These are phyloP conservation scores for Lodderomyces margitis DNA, from an alignment of 1,139 yeast genomes.

Conservation along the genomic window DNA sequence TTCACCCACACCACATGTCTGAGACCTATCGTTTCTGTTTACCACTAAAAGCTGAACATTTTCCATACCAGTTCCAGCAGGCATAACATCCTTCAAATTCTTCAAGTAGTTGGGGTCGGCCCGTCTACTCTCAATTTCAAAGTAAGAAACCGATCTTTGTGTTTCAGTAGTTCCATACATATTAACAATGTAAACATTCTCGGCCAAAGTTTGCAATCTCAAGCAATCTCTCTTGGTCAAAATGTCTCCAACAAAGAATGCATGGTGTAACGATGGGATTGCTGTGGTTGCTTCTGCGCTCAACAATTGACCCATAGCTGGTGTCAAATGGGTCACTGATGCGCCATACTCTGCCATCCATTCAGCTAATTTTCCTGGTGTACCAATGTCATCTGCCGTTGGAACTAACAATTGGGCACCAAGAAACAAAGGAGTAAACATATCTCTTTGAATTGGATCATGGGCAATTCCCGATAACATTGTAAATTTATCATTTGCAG, in stretches of 20 bases:
- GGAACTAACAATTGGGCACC: conserved; percentile 95
- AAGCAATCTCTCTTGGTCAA: conserved; percentile 95
- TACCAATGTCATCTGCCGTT: conserved; percentile 95
- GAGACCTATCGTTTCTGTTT: conserved; percentile 81
- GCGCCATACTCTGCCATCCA: conserved; percentile 95
- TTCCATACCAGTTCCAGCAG: conserved; percentile 97
- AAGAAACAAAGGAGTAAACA: conserved; percentile 93
- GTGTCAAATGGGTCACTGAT: conserved; percentile 95
- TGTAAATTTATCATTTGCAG: conserved; percentile 83
- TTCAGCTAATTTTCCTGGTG: conserved; percentile 94
- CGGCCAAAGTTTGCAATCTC: conserved; percentile 86
- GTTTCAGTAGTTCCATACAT: conserved; percentile 99
- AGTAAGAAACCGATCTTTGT: conserved; percentile 94
- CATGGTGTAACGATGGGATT: conserved; percentile 86
- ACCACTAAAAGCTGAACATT: conserved; percentile 94
- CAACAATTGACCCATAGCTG: conserved; percentile 98
- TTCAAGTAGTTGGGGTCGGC: conserved; percentile 72
- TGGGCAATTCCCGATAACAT: conserved; percentile 99
- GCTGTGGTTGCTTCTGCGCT: conserved; percentile 95
- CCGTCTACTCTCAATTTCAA: conserved; percentile 75
- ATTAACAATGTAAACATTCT: conserved; percentile 85
- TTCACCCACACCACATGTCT: conserved; percentile 97
- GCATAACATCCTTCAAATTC: conserved; percentile 91
- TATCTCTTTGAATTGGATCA: conserved; percentile 98
- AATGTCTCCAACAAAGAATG: conserved; percentile 97